phyloP scores from a whole-genome alignment of 1,139 yeast genomes.

The Candida pseudoviswanathii region DNA sequence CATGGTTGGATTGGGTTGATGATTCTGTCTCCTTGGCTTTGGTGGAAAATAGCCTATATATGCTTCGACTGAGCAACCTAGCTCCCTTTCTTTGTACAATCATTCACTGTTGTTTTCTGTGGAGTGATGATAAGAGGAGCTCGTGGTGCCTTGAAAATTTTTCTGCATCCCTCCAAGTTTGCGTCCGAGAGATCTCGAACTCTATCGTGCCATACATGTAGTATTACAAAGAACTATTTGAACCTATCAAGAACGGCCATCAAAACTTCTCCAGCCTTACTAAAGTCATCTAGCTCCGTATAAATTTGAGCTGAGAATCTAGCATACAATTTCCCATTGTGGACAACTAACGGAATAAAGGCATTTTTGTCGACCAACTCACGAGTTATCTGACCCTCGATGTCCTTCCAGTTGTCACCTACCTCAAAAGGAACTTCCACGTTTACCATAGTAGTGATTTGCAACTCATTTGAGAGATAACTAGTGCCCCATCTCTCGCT shows the following conservation, averaged over 20 bases:
- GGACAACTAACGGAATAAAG: conserved; percentile 47
- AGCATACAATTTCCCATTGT: conserved; percentile 43
- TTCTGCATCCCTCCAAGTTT: background rate
- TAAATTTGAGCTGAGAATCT: conserved; percentile 65
- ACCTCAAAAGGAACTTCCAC: conserved; percentile 41
- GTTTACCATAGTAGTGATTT: conserved; percentile 33
- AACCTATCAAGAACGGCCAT: conserved; percentile 9
- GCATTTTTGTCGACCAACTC: conserved; percentile 29
- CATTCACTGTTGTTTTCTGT: background rate
- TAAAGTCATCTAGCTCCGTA: conserved; percentile 56
- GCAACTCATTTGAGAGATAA: conserved; percentile 24
- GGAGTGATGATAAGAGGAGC: background rate
- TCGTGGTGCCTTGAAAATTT: background rate
- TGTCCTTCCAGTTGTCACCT: conserved; percentile 12
- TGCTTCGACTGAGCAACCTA: background rate
- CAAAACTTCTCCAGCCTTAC: conserved; percentile 38
- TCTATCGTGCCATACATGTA: background rate
- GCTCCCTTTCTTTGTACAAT: conserved; percentile 1
- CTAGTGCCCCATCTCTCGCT: conserved; percentile 39
- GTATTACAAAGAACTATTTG: background rate
- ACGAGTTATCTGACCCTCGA: conserved; percentile 11
- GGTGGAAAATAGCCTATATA: conserved; percentile 4
- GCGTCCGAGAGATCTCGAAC: background rate
- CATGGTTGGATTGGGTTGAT: conserved; percentile 45
- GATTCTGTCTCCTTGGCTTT: conserved; percentile 18